These are phyloP conservation scores for Bimuria novae-zelandiae DNA, from an alignment of 2,329 filamentous ascomycete genomes.

Conservation along the genomic window DNA sequence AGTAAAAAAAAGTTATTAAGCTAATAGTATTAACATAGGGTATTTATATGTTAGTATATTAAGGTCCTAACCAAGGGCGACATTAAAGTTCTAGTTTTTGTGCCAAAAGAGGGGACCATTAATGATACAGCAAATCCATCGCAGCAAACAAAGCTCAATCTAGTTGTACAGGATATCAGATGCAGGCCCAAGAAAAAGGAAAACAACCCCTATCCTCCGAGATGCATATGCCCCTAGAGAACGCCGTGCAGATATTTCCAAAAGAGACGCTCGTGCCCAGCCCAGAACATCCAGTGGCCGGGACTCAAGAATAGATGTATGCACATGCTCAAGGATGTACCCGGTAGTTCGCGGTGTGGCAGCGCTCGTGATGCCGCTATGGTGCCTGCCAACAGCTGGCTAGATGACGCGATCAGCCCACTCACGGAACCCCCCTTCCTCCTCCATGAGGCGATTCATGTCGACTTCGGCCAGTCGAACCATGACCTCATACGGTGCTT, in stretches of 20 bases:
- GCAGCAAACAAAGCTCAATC: background rate
- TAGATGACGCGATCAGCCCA: conserved; percentile 37
- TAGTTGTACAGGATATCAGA: conserved; percentile 46
- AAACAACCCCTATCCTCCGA: conserved; percentile 24
- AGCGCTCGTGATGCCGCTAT: background rate
- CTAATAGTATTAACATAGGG: background rate
- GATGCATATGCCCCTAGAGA: conserved; percentile 22
- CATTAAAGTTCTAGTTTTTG: background rate
- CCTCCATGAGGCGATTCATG: conserved; percentile 36
- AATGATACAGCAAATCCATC: conserved; percentile 8
- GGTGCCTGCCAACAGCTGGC: conserved; percentile 6
- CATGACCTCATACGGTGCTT: conserved; percentile 43
- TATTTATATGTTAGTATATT: too few relatives aligned
- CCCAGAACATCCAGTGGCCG: conserved; percentile 5
- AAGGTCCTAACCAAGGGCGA: too few relatives aligned
- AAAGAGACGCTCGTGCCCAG: conserved; percentile 2
- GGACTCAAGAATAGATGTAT: conserved; percentile 3
- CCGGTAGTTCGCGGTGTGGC: background rate
- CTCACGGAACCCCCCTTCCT: conserved; percentile 33
- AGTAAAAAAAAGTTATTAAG: too few relatives aligned
- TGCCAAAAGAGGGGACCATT: background rate
- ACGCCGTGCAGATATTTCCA: conserved; percentile 6
- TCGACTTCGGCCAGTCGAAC: conserved; percentile 40
- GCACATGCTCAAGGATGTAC: background rate
- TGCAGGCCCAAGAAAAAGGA: conserved; percentile 27